Percentiles rank a stretch among this genome's conserved stretches.
phyloP scores from a whole-genome alignment of 106 monocot species.

The Platanthera guangdongensis region DNA sequence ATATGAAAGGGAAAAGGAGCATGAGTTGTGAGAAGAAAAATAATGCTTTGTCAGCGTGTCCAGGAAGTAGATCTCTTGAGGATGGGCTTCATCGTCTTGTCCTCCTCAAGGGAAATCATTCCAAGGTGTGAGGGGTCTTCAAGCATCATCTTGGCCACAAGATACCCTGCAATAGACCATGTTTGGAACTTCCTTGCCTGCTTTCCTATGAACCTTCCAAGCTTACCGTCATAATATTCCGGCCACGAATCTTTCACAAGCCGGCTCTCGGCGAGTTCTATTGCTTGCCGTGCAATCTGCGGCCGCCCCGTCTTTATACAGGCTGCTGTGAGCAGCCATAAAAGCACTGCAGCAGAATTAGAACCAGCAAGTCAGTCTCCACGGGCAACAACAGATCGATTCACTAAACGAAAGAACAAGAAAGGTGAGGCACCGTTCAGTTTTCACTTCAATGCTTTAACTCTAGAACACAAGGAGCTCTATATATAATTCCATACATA shows the following conservation, averaged over 20 bases:
- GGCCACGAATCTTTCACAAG: conserved; percentile 40
- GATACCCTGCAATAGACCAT: conserved; percentile 45
- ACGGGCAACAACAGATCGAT: not conserved
- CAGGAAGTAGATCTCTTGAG: conserved; percentile 39
- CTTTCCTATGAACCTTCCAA: conserved; percentile 34
- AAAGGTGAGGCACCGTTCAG: too few relatives aligned
- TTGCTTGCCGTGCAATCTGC: conserved; percentile 39
- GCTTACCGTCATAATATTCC: conserved; percentile 45
- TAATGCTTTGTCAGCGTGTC: conserved; percentile 12
- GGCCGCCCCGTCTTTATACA: conserved; percentile 42
- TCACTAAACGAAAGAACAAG: too few relatives aligned
- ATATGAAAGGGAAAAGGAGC: too few relatives aligned
- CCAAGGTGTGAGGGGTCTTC: conserved; percentile 49
- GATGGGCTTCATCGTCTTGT: conserved; percentile 33
- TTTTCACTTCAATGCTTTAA: too few relatives aligned
- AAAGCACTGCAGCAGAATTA: conserved; percentile 23
- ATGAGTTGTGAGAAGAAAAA: not conserved
- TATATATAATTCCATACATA: too few relatives aligned
- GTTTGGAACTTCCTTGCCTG: conserved; percentile 43
- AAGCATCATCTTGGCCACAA: conserved; percentile 48
- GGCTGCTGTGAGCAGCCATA: conserved; percentile 47
- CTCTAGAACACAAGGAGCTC: too few relatives aligned
- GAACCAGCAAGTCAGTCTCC: not conserved
- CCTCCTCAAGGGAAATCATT: conserved; percentile 44
- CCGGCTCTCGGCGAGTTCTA: conserved; percentile 34